Evolutionary conservation across 495 filamentous ascomycete species (phyloP), one percentile per base, ranked within the genome.

Genomic region (Letharia columbiana): DNA sequence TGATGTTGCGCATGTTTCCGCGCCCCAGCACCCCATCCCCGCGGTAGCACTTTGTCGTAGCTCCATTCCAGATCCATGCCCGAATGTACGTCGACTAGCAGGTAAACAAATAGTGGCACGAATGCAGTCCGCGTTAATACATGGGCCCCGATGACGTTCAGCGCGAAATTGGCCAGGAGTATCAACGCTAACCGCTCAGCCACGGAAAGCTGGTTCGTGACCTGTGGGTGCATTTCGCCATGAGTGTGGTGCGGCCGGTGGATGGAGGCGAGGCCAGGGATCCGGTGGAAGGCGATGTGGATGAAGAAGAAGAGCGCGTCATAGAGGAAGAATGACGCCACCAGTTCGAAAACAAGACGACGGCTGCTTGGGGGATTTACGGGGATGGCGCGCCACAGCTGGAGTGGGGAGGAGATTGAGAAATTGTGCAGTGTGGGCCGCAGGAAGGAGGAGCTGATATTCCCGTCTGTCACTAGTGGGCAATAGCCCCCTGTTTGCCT

Each of bases 261-360:
- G 35, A 71, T 63, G 28, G 23, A 57, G 18, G 57, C 45, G 37
- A 77, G 66, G 1, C 61, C 4, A 8, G 73, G 71, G 9, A 74
- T 18, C 23, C 42, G 63, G 68, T 77, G 75, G 3, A 76, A 49
- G n/a, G 70, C 63, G 7, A 76, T 67, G 62, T 77, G 75, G 63
- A 75, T 70, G 68, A 69, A 61, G 68, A 76, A 76, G 66, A 76
- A 76, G n/a, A 76, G 59, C 12, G 67, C 49, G 52, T 76, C 74
- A 60, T 76, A 76, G 42, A 76, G 68, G 62, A 76, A 52, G 28
- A 76, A 58, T 60, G 58, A 65, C 7, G 63, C 37, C 15, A 68
- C 35, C 39, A 76, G 70, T 61, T 76, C 71, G 33, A 73, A 45
- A 28, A 66, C 67, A 6, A 76, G 60, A n/a, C 72, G 69, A 37